Conservation (phyloP, 352 stramenopile genomes). For the Phytopythium litorale region DNA sequence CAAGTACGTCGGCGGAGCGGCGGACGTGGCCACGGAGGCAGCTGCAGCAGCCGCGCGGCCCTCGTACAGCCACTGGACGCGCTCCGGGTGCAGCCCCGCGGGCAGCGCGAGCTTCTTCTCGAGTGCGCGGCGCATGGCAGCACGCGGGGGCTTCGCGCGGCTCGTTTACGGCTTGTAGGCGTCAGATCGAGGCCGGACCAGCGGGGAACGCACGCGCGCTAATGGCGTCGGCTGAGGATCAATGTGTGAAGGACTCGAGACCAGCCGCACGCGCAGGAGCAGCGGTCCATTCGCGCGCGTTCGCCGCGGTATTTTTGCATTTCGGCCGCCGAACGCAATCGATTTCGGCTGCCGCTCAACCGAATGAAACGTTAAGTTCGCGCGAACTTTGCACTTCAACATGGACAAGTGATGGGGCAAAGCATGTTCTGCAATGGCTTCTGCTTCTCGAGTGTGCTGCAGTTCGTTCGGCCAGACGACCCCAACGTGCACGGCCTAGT, state of each 20-base stretch:
- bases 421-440: too few relatives aligned
- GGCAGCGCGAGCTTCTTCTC: constrained; percentile 50
- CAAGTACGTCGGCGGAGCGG: constrained; percentile 24
- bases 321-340: constrained; percentile 6
- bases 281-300: neutral
- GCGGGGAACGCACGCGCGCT: neutral
- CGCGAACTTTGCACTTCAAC: too few relatives aligned
- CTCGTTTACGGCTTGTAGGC: neutral
- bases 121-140: constrained; percentile 40
- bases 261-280: neutral
- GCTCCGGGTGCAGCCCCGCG: constrained; percentile 55
- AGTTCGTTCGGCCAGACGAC: too few relatives aligned
- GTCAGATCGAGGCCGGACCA: neutral
- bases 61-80: constrained; percentile 76
- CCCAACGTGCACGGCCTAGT: too few relatives aligned
- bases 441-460: too few relatives aligned
- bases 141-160: neutral
- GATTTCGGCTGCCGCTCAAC: constrained; percentile 6
- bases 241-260: neutral
- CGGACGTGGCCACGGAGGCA: neutral
- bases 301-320: neutral
- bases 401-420: too few relatives aligned
- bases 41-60: constrained; percentile 14
- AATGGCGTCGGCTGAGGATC: neutral
- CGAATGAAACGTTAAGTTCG: too few relatives aligned